These are phyloP conservation scores for Termitomyces heimii DNA, from an alignment of 768 basidiomycete species.

Conservation along the genomic window DNA sequence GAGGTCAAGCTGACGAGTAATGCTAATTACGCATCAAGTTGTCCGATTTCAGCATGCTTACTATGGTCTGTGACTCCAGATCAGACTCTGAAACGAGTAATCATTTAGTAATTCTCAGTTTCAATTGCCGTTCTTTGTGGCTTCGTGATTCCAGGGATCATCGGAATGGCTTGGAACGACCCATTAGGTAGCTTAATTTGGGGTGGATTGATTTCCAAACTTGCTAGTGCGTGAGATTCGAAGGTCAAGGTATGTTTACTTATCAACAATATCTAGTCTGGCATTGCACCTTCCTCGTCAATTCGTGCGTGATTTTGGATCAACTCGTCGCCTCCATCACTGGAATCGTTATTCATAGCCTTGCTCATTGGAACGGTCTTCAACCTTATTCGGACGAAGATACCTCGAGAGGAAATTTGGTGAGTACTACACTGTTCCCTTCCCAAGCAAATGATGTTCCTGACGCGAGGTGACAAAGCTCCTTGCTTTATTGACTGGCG, in stretches of 20 bases:
- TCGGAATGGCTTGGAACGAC: constrained; percentile 61
- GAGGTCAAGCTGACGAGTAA: not conserved
- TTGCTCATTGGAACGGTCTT: constrained; percentile 79
- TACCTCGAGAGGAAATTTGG: constrained; percentile 69
- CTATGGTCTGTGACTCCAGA: not conserved
- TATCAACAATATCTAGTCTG: constrained; percentile 37
- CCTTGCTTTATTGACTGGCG: not conserved
- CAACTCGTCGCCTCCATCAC: not conserved
- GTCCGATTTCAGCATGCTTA: not conserved
- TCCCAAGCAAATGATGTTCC: not conserved
- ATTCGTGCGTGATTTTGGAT: constrained; percentile 42
- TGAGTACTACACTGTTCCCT: constrained; percentile 17
- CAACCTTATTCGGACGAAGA: constrained; percentile 81
- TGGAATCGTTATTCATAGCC: constrained; percentile 22
- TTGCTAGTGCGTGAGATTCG: constrained; percentile 41
- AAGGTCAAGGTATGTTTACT: not conserved
- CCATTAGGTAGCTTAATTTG: constrained; percentile 63
- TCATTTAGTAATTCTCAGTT: not conserved
- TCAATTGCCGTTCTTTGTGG: not conserved
- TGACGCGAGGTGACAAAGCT: not conserved
- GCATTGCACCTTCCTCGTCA: constrained; percentile 69
- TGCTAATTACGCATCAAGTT: not conserved
- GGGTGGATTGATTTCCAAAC: constrained; percentile 58
- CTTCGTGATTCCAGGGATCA: constrained; percentile 45
- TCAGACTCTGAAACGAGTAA: not conserved